Evolutionary conservation across 2,329 filamentous ascomycete species (phyloP), one percentile per base, ranked within the genome.

Genomic region (Aureobasidium zeae): DNA sequence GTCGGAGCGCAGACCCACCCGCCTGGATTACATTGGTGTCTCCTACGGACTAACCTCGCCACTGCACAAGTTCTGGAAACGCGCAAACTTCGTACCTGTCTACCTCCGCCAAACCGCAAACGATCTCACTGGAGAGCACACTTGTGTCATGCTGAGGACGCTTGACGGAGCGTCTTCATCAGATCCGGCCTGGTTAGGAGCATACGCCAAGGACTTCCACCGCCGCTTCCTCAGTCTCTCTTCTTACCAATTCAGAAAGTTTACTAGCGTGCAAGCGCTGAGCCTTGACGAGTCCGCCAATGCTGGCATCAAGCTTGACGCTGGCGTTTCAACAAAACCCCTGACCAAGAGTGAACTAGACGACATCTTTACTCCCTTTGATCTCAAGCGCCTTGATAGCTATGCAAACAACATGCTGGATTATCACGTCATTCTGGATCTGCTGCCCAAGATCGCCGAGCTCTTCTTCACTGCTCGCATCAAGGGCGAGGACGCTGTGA

Each of bases 391-490:
- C 20, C 72, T 98, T 3, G 89, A 95, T 59, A 88, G 84, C 31
- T 98, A 98, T 56, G 86, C 91, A 12, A 94, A 93, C 65, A 94
- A 94, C 65, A 84, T 95, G 74, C 78, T 98, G 30, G 93, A 98
- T 64, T 94, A 96, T 68, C 93, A 95, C 58, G 88, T 95, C 53
- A 91, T 98, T 44, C 74, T 96, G 20, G 93, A 98, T 60, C 77
- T 98, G 57, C 73, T 98, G 45, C 91, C 91, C 0, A 76, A 73
- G 1, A 79, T 98, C 50, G 82, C 91, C 1, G 72, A 73, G 17
- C 74, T 94, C 19, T 95, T 89, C 69, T 98, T 98, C 64, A 79
- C 77, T 0, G 84, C 86, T 35, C 77, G 80, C 8, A 69, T 96
- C 13, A 53, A 53, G 39, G 53, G 54, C 22, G 59, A 59, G 19